phyloP scores from a whole-genome alignment of 305 asterid species.

The Plantago coronopus region DNA sequence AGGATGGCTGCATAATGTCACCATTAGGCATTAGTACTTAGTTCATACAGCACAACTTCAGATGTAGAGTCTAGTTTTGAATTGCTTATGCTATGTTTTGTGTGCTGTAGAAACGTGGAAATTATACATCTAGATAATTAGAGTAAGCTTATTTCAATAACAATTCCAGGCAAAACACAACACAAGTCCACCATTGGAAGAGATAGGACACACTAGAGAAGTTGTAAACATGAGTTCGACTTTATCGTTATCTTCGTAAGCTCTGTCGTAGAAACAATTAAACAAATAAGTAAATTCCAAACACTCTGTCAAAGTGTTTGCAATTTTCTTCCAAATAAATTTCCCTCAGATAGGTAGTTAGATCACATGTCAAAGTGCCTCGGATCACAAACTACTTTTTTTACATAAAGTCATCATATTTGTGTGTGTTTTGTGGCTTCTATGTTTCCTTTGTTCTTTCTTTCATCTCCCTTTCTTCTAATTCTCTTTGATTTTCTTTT shows the following conservation, averaged over 20 bases:
- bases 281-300: background rate
- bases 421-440: background rate
- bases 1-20: conserved; percentile 76
- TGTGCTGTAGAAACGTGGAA: background rate
- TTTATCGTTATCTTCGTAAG: background rate
- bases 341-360: background rate
- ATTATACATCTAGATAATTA: too few species aligned
- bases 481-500: too few species aligned
- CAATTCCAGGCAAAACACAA: too few species aligned
- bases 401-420: too few species aligned
- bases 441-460: background rate
- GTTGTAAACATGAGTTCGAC: background rate
- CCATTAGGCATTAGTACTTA: background rate
- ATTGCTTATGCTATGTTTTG: background rate
- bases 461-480: background rate
- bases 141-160: background rate
- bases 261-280: background rate
- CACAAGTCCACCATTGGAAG: too few species aligned
- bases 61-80: background rate
- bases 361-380: background rate
- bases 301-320: background rate
- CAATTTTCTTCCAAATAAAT: background rate
- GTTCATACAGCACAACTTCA: background rate
- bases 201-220: too few species aligned
- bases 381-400: background rate